These are phyloP conservation scores for Calocera viscosa DNA, from an alignment of 768 basidiomycete species.

Conservation along the genomic window DNA sequence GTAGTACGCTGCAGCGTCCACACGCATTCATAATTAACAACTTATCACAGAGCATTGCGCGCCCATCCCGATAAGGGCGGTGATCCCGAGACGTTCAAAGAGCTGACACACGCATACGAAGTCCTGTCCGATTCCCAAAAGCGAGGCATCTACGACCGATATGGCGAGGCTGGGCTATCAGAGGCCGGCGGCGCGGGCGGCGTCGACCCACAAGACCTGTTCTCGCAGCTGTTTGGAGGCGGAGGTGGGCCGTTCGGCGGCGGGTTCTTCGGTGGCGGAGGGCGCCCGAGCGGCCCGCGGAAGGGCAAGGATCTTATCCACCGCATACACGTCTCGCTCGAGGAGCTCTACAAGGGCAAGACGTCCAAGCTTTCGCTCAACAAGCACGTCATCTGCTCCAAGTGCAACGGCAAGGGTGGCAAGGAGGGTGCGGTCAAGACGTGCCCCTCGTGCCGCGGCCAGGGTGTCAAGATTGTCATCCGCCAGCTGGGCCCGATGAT, in stretches of 20 bases:
- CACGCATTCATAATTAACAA: conserved; percentile 12
- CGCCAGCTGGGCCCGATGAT: conserved; percentile 99
- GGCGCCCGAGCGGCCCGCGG: conserved; percentile 52
- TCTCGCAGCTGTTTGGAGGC: conserved; percentile 87
- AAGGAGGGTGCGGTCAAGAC: conserved; percentile 87
- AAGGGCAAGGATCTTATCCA: conserved; percentile 98
- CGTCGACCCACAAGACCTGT: conserved; percentile 98
- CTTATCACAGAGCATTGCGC: conserved; percentile 50
- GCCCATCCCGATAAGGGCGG: conserved; percentile 91
- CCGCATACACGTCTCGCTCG: conserved; percentile 88
- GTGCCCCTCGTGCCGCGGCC: conserved; percentile 70
- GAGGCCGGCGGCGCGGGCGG: conserved; percentile 84
- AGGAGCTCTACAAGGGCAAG: conserved; percentile 98
- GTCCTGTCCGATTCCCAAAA: conserved; percentile 80
- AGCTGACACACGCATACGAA: conserved; percentile 95
- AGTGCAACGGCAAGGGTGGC: conserved; percentile 93
- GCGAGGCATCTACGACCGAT: conserved; percentile 69
- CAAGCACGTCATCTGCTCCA: conserved; percentile 82
- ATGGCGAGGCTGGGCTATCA: conserved; percentile 81
- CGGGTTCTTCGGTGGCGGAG: conserved; percentile 43
- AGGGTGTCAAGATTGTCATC: conserved; percentile 79
- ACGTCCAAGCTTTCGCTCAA: conserved; percentile 95
- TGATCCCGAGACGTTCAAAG: conserved; percentile 93
- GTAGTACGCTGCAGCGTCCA: conserved; percentile 10
- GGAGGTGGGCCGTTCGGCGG: conserved; percentile 41